Percentiles rank a stretch among this genome's conserved stretches.
Evolutionary conservation across 2,329 filamentous ascomycete genomes (phyloP).

Genomic region (Fusarium cicatricum): DNA sequence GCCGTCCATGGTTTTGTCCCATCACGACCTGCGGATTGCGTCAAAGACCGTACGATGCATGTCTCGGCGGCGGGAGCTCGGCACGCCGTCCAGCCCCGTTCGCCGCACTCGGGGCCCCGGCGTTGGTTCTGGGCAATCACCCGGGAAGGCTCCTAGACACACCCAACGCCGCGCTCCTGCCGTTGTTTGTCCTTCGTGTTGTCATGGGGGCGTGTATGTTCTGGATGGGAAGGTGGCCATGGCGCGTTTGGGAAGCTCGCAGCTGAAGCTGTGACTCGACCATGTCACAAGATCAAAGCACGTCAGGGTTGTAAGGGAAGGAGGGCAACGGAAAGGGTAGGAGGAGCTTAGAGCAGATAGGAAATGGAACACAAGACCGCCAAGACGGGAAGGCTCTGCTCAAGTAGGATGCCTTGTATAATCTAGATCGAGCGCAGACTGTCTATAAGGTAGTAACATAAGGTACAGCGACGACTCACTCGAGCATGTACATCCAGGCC

Average conservation of each 20-base stretch:
- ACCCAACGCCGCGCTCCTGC: conserved; percentile 4
- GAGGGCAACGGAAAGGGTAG: conserved; percentile 1
- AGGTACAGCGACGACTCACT: no score
- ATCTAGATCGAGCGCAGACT: no score
- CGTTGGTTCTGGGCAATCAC: background rate
- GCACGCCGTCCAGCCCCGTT: conserved; percentile 6
- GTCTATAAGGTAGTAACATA: no score
- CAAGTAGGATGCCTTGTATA: background rate
- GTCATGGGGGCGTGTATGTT: background rate
- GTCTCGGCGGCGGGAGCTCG: conserved; percentile 5
- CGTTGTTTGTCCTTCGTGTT: conserved; percentile 4
- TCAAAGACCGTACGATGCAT: conserved; percentile 4
- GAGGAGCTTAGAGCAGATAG: background rate
- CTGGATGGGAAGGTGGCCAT: background rate
- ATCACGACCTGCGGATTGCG: conserved; percentile 5
- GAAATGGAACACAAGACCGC: background rate
- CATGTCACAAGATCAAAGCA: conserved; percentile 8
- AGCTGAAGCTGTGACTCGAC: background rate
- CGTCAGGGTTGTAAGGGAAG: conserved; percentile 1
- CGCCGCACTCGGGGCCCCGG: background rate
- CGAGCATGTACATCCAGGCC: no score
- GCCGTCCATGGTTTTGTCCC: background rate
- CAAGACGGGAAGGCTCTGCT: background rate
- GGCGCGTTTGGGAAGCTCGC: background rate
- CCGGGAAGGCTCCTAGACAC: background rate